phyloP scores from a whole-genome alignment of 116 monocot species.

The Phalaenopsis hybrid region DNA sequence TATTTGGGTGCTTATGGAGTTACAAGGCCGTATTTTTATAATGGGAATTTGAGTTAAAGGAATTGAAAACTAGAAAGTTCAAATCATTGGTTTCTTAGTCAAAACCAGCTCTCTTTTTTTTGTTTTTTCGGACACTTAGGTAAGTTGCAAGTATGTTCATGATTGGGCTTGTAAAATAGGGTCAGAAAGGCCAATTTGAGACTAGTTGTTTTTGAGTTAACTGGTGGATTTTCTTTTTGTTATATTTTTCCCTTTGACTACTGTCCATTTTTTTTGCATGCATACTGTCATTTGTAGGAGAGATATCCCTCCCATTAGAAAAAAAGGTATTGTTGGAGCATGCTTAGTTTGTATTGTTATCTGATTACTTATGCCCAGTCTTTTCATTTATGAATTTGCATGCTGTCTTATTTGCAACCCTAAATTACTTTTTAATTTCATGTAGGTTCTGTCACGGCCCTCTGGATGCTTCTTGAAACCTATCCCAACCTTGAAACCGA shows the following conservation, averaged over 20 bases:
- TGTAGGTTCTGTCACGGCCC: constrained; percentile 74
- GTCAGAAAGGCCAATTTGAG: neutral
- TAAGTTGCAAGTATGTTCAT: neutral
- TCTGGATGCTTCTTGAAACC: constrained; percentile 84
- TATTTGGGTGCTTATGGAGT: neutral
- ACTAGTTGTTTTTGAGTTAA: neutral
- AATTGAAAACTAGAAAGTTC: too few relatives aligned
- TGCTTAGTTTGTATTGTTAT: neutral
- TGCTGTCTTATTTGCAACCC: neutral
- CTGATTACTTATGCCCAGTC: neutral
- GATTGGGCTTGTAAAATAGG: neutral
- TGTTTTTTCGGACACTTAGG: neutral
- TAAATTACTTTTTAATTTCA: constrained; percentile 1
- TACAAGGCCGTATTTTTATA: neutral
- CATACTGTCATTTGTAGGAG: neutral
- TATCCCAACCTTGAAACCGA: constrained; percentile 46
- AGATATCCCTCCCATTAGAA: neutral
- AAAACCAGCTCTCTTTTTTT: neutral
- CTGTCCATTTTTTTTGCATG: too few relatives aligned
- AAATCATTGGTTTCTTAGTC: neutral
- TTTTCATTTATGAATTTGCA: constrained; percentile 4
- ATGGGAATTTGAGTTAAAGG: too few relatives aligned
- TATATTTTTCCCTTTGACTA: neutral
- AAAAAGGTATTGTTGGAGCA: neutral
- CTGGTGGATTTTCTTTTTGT: neutral